Evolutionary conservation across 257 asterid genomes (phyloP), one percentile per base, ranked within the genome.

Genomic region (Petrea volubilis): DNA sequence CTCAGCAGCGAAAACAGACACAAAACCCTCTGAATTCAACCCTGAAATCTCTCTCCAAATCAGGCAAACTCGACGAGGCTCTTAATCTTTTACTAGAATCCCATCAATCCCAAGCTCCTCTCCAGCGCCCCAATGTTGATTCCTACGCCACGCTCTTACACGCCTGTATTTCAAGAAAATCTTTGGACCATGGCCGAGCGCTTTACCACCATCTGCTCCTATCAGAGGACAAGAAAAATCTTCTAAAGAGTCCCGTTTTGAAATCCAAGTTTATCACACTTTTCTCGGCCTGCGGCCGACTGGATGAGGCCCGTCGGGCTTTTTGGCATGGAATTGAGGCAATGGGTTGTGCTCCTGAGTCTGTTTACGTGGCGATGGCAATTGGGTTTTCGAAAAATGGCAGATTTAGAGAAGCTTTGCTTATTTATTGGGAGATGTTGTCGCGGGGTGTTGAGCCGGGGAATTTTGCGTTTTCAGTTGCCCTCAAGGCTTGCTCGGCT

Each of bases 231-330:
- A 60, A 53, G 40, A 59, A 38, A 47, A 29, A 65, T 43, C 52
- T 81, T 13, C 81, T 86, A 53, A 78, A 58, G 14, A 66, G 70
- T 46, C 84, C 82, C 74, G 24, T 59, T 12, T 55, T 86, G 14
- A 72, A 62, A 7, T 77, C 88, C 59, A 86, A 83, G 69, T 81
- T 86, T 47, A 77, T 83, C 4, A 86, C 88, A 52, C 81, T 86
- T 61, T 86, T 86, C 83, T 81, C 87, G 4, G 80, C 72, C 51
- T 81, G 84, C 59, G 84, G 83, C 63, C 80, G 61, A 2, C 29
- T 86, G 18, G 77, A 81, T 28, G 87, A 83, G 63, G 85, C 87
- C 10, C 78, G 72, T n/a, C 74, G 84, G 10, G 76, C 78, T 60
- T 83, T 83, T 3, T 72, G 71, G 5, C 70, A 73, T 51, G 78